Evolutionary conservation across 2,329 filamentous ascomycete genomes (phyloP), one percentile per base, ranked within the genome.

Genomic region (Dothideomycetes sp.): DNA sequence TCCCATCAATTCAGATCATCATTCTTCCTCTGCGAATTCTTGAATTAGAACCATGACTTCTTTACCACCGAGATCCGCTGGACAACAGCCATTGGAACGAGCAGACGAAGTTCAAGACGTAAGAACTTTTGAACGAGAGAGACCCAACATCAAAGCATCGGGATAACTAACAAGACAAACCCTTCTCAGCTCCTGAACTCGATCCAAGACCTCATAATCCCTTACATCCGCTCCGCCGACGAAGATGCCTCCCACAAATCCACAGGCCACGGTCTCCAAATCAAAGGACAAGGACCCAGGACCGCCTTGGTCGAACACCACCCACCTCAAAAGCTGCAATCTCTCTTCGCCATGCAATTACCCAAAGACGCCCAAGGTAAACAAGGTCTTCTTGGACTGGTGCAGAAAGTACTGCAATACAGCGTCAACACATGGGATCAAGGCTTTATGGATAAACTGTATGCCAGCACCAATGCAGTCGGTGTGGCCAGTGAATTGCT

Each of bases 381-480:
- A 46, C 58, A 63, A 9, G 67, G 64, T 7, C 47, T 71, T 10
- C 28, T 70, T 12, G 41, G 55, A 2, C 43, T 76, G 3, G 72
- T 94, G 32, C 67, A 78, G 49, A 74, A 78, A 45, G 70, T 95
- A 15, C 69, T 96, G 29, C 71, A 76, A 48, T 87, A 93, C 62
- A 91, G 83, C 55, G 89, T 96, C 56, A 98, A 98, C 64, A 95
- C 89, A n/a, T 96, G 88, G 84, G 84, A 94, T 55, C 88, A 94
- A 62, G 89, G 89, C 9, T 98, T 96, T 63, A 65, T 96, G 55
- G 88, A 95, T 64, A 96, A 98, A 65, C 70, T 96, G 13, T 96
- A 95, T 61, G 78, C 83, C n/a, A 82, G 81, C 49, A 93, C 85
- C 27, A 91, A 91, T 56, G 82, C 89, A 29, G 80, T 89, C 7